Evolutionary conservation across 176 grass and related monocot genomes (phyloP).

Genomic region (Oryza australiensis): DNA sequence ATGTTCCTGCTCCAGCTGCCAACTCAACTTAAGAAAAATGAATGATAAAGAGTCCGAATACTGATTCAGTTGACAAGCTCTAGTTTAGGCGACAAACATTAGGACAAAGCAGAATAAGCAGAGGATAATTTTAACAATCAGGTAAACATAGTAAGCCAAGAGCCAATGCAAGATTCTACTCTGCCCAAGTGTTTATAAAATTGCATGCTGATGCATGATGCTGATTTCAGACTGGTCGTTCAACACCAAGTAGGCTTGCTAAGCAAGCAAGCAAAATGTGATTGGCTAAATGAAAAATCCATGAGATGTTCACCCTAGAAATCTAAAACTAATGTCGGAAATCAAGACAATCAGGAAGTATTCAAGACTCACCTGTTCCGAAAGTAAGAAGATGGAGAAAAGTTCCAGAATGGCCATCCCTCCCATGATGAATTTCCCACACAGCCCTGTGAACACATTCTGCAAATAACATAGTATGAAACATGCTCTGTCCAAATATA

Average conservation of each 20-base stretch:
- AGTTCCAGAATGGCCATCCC: constrained; percentile 96
- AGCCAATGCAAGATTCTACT: neutral
- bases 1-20: constrained; percentile 19
- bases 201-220: neutral
- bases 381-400: constrained; percentile 74
- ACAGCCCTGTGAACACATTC: constrained; percentile 71
- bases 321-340: neutral
- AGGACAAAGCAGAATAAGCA: constrained; percentile 3
- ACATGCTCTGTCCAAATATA: constrained; percentile 15
- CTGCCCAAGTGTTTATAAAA: neutral
- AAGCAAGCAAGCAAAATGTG: neutral
- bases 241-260: neutral
- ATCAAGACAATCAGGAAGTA: constrained; percentile 16
- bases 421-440: constrained; percentile 65
- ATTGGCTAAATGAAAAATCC: neutral
- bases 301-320: neutral
- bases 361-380: constrained; percentile 68
- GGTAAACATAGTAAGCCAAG: neutral
- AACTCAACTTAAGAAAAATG: constrained; percentile 9
- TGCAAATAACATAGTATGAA: constrained; percentile 52
- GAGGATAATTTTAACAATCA: neutral
- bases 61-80: neutral
- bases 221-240: neutral
- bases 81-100: neutral
- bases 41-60: neutral